Percentiles rank a stretch among this genome's conserved stretches.
phyloP scores from a whole-genome alignment of 805 yeast genomes.

The Candida verbasci region DNA sequence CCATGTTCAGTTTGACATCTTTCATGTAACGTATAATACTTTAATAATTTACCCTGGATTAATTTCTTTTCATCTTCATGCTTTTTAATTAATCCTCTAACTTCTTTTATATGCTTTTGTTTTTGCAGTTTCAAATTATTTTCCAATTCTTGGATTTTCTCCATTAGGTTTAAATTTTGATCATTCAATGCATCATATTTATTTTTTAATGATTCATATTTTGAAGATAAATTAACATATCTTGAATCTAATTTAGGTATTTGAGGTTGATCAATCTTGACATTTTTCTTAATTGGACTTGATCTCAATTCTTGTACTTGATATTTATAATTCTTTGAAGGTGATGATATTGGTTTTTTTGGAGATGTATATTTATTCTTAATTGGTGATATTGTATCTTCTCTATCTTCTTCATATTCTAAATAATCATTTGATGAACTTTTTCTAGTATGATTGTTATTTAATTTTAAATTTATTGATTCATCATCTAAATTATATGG shows the following conservation, averaged over 20 bases:
- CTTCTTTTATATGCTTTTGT: neutral
- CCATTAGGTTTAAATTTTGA: neutral
- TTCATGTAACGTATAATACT: constrained; percentile 1
- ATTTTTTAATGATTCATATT: neutral
- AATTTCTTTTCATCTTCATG: neutral
- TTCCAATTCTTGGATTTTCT: neutral
- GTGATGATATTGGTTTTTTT: neutral
- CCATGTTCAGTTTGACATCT: constrained; percentile 2
- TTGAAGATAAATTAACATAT: neutral
- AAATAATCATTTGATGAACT: neutral
- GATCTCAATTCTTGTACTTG: constrained; percentile 1
- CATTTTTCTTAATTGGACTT: constrained; percentile 1
- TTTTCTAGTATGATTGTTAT: neutral
- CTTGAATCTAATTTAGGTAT: neutral
- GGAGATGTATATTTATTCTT: neutral
- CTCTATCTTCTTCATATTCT: neutral
- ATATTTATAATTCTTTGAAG: neutral
- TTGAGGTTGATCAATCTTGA: neutral
- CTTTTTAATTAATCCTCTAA: neutral
- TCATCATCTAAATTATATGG: constrained; percentile 1
- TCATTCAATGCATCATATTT: neutral
- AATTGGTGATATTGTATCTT: no score
- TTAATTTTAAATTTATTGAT: neutral
- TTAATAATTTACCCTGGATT: neutral
- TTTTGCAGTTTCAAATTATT: neutral